phyloP scores from a whole-genome alignment of 495 filamentous ascomycete species.

The Aspergillus mulundensis region DNA sequence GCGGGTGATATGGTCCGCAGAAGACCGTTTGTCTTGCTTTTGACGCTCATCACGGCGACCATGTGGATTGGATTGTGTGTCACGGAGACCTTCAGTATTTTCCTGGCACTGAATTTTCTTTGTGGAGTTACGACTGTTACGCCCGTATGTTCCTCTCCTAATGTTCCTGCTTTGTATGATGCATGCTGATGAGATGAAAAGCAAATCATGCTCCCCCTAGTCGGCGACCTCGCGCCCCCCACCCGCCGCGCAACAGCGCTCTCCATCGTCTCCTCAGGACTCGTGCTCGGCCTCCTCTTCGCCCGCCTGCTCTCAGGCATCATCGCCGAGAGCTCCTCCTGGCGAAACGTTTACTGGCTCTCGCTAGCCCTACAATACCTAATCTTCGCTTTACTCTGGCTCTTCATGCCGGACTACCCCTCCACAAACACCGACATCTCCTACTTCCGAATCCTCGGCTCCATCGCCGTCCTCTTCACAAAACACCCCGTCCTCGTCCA shows the following conservation, averaged over 20 bases:
- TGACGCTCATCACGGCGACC: slow-evolving; percentile 64
- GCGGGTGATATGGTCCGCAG: slow-evolving; percentile 70
- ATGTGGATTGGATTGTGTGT: slow-evolving; percentile 68
- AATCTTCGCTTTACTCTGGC: slow-evolving; percentile 62
- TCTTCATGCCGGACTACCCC: slow-evolving; percentile 80
- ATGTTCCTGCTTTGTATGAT: neutral
- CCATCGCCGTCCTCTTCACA: slow-evolving; percentile 57
- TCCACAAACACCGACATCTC: slow-evolving; percentile 55
- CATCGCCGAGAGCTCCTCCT: slow-evolving; percentile 63
- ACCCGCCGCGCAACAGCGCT: slow-evolving; percentile 43
- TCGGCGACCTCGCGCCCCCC: slow-evolving; percentile 74
- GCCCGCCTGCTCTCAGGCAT: slow-evolving; percentile 74
- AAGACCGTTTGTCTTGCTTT: slow-evolving; percentile 61
- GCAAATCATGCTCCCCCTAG: slow-evolving; percentile 80
- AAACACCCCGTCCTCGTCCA: slow-evolving; percentile 67
- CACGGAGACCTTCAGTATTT: slow-evolving; percentile 59
- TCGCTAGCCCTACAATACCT: slow-evolving; percentile 67
- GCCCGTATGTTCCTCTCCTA: slow-evolving; percentile 37
- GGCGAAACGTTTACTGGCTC: slow-evolving; percentile 80
- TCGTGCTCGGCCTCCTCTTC: slow-evolving; percentile 71
- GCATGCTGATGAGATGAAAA: neutral
- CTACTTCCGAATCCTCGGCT: slow-evolving; percentile 63
- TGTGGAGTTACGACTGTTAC: slow-evolving; percentile 75
- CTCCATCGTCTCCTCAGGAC: slow-evolving; percentile 73
- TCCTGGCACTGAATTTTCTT: slow-evolving; percentile 66